Evolutionary conservation across 495 filamentous ascomycete species (phyloP), one percentile per base, ranked within the genome.

Genomic region (Astrothelium subdiscretum): DNA sequence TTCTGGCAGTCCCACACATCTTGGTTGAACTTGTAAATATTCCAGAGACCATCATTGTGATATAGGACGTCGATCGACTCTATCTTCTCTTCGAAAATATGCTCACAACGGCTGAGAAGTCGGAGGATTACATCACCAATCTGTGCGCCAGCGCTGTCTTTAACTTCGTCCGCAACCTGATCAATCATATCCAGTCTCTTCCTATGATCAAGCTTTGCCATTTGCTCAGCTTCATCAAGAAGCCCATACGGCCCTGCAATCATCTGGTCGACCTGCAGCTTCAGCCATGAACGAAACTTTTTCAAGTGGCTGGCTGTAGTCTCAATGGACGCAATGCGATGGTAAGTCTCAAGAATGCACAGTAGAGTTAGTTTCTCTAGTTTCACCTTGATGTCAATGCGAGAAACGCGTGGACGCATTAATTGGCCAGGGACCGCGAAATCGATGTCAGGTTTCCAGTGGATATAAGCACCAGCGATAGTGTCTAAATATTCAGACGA

Each of bases 401-500:
- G 61, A 48, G 59, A 59, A 26, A 31, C 13, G 22, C 60, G 64
- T 15, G 62, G 62, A 20, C 58, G 63, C 44, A 73, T 71, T 15
- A 74, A 59, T 26, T 68, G 60, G 3, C 63, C 54, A 1, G 64
- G 35, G 24, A 67, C 44, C 5, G 71, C 20, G 18, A 74, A 69
- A 44, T 74, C 66, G 22, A 73, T 48, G 38, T 74, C 69, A 31
- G 62, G 57, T 54, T 57, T 31, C 71, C 71, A 74, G 42, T 74
- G 63, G 31, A 71, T 59, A 20, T 62, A 59, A 32, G 69, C 68
- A 24, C 63, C 70, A 3, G 66, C 67, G 8, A 63, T 57, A 31
- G 58, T 63, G 61, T 69, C 62, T 38, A 57, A 24, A n/a, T 69
- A 58, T 13, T 58, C 64, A 18, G 66, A 63, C 48, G 62, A 59